Conservation (phyloP, 108 stramenopile species). For the Nitzschia inconspicua region DNA sequence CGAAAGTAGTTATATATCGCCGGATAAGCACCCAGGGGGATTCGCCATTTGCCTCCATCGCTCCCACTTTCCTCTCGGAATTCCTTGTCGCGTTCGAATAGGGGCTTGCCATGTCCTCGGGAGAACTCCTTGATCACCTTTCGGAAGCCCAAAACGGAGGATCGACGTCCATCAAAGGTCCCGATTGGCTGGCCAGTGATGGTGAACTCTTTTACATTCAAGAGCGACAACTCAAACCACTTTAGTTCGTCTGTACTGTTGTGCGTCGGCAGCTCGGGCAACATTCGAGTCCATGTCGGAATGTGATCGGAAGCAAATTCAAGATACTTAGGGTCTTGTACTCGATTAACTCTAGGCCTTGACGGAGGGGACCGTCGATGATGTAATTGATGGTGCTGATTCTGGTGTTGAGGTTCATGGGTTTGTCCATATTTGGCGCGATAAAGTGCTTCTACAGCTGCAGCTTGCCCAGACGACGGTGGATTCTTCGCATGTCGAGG, state of each 20-base stretch:
- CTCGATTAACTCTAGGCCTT: neutral
- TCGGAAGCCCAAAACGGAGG: conserved; percentile 45
- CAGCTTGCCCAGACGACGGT: neutral
- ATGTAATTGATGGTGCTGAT: conserved; percentile 1
- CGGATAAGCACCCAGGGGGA: conserved; percentile 77
- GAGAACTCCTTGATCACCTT: conserved; percentile 60
- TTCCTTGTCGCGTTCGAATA: conserved; percentile 40
- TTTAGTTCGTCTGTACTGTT: neutral
- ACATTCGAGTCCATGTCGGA: conserved; percentile 24
- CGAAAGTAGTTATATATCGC: conserved; percentile 54
- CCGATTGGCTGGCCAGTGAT: conserved; percentile 44
- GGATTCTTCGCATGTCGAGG: neutral
- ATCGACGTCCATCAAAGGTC: conserved; percentile 16
- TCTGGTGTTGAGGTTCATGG: neutral
- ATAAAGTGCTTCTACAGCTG: neutral
- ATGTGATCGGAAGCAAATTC: conserved; percentile 8
- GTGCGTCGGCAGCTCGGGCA: conserved; percentile 3
- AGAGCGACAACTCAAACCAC: conserved; percentile 41
- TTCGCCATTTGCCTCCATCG: conserved; percentile 73
- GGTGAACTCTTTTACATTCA: conserved; percentile 79
- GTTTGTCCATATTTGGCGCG: neutral
- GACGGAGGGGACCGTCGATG: neutral
- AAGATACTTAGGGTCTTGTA: conserved; percentile 11
- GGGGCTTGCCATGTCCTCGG: conserved; percentile 51
- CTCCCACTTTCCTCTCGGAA: conserved; percentile 1